Evolutionary conservation across 495 filamentous ascomycete genomes (phyloP), one percentile per base, ranked within the genome.

Genomic region (Physcia stellaris): DNA sequence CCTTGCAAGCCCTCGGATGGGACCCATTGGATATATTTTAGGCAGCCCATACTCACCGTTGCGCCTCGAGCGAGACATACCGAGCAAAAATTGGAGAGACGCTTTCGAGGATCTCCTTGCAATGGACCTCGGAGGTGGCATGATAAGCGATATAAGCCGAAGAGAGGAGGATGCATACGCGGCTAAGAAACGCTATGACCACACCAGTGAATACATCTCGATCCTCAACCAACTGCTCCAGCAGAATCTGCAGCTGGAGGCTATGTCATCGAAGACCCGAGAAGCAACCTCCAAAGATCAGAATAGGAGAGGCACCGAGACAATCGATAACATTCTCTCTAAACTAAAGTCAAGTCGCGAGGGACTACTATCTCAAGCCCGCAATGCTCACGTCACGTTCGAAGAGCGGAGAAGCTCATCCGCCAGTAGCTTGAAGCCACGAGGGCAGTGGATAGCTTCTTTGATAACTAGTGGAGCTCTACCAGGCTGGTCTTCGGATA

Each of bases 41-140:
- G 21, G 12, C 12, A 27, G 35, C 5, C 35, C 35, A 16, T 37
- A 37, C 19, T 37, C 35, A 10, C 35, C 35, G 2, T 13, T 37
- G 9, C 35, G 12, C n/a, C 17, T 23, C 4, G 35, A 37, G 3
- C 1, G 15, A 21, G 35, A 27, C 16, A 37, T 37, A 24, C 19
- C 7, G 4, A 10, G n/a, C 12, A 5, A 11, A 4, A 37, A 37
- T 26, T 27, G 35, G 35, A 4, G 35, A n/a, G 19, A 37, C n/a
- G 12, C 3, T 12, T 37, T 37, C 12, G 34, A 37, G 16, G 34
- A 37, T 22, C 34, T 37, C 3, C 12, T 37, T 2, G 34, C 34
- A 6, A 10, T 37, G 4, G 17, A 37, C 7, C n/a, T 12, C 27
- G 34, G 34, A 12, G 27, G 34, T 3, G 6, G 3, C 2, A 37